These are phyloP conservation scores for Xylaria sp. DNA, from an alignment of 2,329 filamentous ascomycete species.

Conservation along the genomic window DNA sequence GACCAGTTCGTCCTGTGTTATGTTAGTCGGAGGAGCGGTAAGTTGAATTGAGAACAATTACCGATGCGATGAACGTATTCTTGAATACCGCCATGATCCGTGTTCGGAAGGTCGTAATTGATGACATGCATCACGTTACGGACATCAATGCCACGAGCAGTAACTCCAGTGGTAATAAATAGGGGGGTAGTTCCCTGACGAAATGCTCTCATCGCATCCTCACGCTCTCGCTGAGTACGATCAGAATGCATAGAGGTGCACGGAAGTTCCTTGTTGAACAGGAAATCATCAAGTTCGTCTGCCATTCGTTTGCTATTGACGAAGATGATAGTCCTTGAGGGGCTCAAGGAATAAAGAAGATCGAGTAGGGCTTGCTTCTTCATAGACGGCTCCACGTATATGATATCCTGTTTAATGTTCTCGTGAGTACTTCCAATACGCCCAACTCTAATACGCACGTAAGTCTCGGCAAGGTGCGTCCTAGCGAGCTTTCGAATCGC, in stretches of 20 bases:
- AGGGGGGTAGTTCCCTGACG: slow-evolving; percentile 79
- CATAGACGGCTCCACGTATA: slow-evolving; percentile 70
- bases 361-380: slow-evolving; percentile 80
- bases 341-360: slow-evolving; percentile 74
- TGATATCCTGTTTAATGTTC: slow-evolving; percentile 83
- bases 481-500: slow-evolving; percentile 78
- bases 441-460: slow-evolving; percentile 85
- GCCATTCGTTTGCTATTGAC: slow-evolving; percentile 82
- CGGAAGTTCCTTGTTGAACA: slow-evolving; percentile 83
- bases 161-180: slow-evolving; percentile 85
- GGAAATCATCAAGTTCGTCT: slow-evolving; percentile 86
- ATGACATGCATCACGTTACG: slow-evolving; percentile 89
- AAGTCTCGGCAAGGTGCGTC: slow-evolving; percentile 76
- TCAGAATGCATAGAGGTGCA: slow-evolving; percentile 89
- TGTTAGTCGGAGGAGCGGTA: slow-evolving; percentile 29
- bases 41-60: slow-evolving; percentile 55
- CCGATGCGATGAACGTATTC: slow-evolving; percentile 96
- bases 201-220: slow-evolving; percentile 90
- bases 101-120: slow-evolving; percentile 87
- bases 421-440: slow-evolving; percentile 83
- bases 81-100: slow-evolving; percentile 83
- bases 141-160: slow-evolving; percentile 89
- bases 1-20: slow-evolving; percentile 81
- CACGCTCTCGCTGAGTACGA: slow-evolving; percentile 88
- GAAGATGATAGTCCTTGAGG: slow-evolving; percentile 87